Evolutionary conservation across 2,329 filamentous ascomycete species (phyloP).

Genomic region (Leptodontidium sp.): DNA sequence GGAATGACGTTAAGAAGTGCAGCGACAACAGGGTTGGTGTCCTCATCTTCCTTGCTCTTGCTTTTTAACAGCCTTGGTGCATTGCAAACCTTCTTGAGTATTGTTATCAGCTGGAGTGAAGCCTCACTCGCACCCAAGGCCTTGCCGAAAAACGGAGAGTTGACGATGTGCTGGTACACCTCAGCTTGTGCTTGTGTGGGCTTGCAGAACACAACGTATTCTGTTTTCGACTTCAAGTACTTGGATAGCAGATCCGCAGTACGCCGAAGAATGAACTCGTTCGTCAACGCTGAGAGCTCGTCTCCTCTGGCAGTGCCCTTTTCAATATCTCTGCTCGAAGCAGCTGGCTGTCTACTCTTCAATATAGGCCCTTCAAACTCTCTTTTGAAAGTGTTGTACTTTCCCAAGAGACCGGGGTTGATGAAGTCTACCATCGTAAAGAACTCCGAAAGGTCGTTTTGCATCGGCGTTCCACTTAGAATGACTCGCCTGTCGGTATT

Average conservation of each 20-base stretch:
- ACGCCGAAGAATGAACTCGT: slow-evolving; percentile 85
- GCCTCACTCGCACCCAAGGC: slow-evolving; percentile 68
- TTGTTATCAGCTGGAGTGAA: slow-evolving; percentile 73
- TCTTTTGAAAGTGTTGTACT: slow-evolving; percentile 89
- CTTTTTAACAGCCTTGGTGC: slow-evolving; percentile 69
- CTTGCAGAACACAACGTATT: slow-evolving; percentile 94
- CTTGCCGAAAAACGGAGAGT: slow-evolving; percentile 68
- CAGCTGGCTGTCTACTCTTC: slow-evolving; percentile 64
- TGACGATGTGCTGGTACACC: slow-evolving; percentile 76
- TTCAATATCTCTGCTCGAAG: slow-evolving; percentile 74
- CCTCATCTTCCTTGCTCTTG: slow-evolving; percentile 44
- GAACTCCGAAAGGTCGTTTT: slow-evolving; percentile 94
- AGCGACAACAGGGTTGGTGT: slow-evolving; percentile 47
- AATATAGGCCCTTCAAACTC: slow-evolving; percentile 93
- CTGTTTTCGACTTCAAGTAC: slow-evolving; percentile 89
- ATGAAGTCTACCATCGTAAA: slow-evolving; percentile 96
- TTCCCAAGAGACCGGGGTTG: slow-evolving; percentile 90
- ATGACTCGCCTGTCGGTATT: slow-evolving; percentile 66
- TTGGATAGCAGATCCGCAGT: slow-evolving; percentile 92
- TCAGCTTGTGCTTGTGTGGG: slow-evolving; percentile 91
- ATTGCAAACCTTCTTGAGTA: slow-evolving; percentile 79
- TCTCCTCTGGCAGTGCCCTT: slow-evolving; percentile 77
- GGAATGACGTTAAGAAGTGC: slow-evolving; percentile 62
- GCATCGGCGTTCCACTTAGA: slow-evolving; percentile 82
- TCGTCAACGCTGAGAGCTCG: slow-evolving; percentile 89